These are phyloP conservation scores for Fusarium graminum DNA, from an alignment of 2,329 filamentous ascomycete genomes.

Conservation along the genomic window DNA sequence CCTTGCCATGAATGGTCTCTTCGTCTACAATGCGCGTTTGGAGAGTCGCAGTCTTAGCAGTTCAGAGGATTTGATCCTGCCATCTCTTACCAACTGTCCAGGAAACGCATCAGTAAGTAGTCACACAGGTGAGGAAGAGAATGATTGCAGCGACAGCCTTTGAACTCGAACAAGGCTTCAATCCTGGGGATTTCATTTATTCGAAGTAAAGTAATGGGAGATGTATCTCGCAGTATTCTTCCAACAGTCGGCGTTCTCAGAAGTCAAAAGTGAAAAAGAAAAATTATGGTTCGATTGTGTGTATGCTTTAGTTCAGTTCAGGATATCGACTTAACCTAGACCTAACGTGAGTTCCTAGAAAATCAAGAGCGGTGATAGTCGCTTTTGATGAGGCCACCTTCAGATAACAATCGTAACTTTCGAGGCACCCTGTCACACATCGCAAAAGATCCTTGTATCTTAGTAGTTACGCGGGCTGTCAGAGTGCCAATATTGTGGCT, in stretches of 20 bases:
- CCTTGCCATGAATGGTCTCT: not conserved
- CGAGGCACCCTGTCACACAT: not conserved
- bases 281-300: not conserved
- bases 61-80: not conserved
- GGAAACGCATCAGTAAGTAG: not conserved
- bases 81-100: not conserved
- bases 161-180: not conserved
- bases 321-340: not conserved
- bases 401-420: not conserved
- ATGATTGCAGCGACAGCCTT: not conserved
- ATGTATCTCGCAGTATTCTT: not conserved
- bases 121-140: not conserved
- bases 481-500: constrained; percentile 22
- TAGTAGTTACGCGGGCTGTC: not conserved
- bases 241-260: not conserved
- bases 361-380: not conserved
- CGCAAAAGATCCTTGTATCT: not conserved
- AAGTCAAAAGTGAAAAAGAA: not conserved
- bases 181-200: not conserved
- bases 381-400: not conserved
- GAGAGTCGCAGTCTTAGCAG: not conserved
- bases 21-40: not conserved
- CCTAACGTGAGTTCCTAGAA: not conserved
- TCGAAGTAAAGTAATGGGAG: not conserved
- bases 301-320: not conserved